A percentile compares a stretch with the other conserved stretches of the same genome.
These are phyloP conservation scores for Diaporthe capsici DNA, from an alignment of 2,329 filamentous ascomycete species.

Conservation along the genomic window DNA sequence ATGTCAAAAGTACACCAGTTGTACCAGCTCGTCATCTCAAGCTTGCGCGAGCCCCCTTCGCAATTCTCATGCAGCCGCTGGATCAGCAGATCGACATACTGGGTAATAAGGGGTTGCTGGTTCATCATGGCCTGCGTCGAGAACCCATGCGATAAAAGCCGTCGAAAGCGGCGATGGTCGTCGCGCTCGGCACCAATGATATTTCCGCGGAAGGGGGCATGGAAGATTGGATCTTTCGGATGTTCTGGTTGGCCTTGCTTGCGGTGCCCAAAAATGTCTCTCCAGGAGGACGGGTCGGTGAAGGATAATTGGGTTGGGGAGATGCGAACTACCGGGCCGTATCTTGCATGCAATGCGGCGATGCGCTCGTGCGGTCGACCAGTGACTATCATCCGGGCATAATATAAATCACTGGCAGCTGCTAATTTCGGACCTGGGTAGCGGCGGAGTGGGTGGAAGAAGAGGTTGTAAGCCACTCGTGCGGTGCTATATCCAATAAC, in stretches of 20 bases:
- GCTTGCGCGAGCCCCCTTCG: not conserved
- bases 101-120: constrained; percentile 8
- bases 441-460: constrained; percentile 37
- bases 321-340: constrained; percentile 18
- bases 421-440: constrained; percentile 29
- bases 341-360: not conserved
- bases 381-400: constrained; percentile 4
- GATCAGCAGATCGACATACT: constrained; percentile 10
- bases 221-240: constrained; percentile 15
- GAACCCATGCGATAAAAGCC: not conserved
- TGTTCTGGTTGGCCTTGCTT: constrained; percentile 11
- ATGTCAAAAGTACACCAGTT: constrained; percentile 53
- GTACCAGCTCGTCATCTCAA: constrained; percentile 45
- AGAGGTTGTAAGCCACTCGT: constrained; percentile 32
- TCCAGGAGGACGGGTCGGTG: constrained; percentile 22
- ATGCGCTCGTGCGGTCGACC: not conserved
- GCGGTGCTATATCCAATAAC: not conserved
- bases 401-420: not conserved
- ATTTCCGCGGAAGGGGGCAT: not conserved
- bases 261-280: constrained; percentile 25
- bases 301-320: constrained; percentile 1
- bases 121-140: constrained; percentile 13
- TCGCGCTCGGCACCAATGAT: constrained; percentile 27
- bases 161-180: constrained; percentile 16
- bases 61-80: constrained; percentile 6